Base-by-base conservation (phyloP, 2,329 filamentous ascomycete genomes). In the Colletotrichum sp. region DNA sequence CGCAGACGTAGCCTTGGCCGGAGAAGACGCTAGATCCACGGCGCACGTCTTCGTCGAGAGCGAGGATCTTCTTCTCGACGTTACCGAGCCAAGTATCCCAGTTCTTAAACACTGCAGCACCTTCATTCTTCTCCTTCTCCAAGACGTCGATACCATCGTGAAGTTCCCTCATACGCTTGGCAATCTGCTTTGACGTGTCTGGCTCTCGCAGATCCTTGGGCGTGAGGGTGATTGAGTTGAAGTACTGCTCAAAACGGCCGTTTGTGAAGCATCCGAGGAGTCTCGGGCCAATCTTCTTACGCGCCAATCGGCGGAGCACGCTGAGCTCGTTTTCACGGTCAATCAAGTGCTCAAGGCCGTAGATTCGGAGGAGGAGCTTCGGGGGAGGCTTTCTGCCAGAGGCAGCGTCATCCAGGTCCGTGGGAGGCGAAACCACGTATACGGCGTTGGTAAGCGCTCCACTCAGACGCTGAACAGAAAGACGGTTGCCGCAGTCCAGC, bases 401-500 rank as follows among this genome's bases (percentile, higher is more conserved):
- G 86, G 69, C 80, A 30, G 78, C 83, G 8, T 73, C 73, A 71
- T 74, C 69, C 13, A 96, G 79, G 44, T 94, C 89, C 52, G 91
- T 87, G 0, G 96, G 96, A 3, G 96, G 96, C 2, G 92, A 94
- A 26, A 99, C 96, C 67, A 98, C 96, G 82, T 99, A 99, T 44
- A 99, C 96, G 13, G 96, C 96, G 82, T 99, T 99, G 24, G 97
- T 99, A 79, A 99, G 86, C 10, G 97, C 97, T 77, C 97, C 97
- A 83, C 96, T 98, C 32, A 98, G 88, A 66, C 95, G 91, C 84
- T 95, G 90, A 8, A 97, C 94, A 3, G 90, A 89, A 78, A 97
- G 93, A 49, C 88, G 88, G 67, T 92, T 91, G 78, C 94, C 94
- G 78, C 89, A 88, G 13, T 95, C 94, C 68, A 96, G 86, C 0